These are phyloP conservation scores for Sugiyamaella valdiviana DNA, from an alignment of 805 yeast genomes.

Conservation along the genomic window DNA sequence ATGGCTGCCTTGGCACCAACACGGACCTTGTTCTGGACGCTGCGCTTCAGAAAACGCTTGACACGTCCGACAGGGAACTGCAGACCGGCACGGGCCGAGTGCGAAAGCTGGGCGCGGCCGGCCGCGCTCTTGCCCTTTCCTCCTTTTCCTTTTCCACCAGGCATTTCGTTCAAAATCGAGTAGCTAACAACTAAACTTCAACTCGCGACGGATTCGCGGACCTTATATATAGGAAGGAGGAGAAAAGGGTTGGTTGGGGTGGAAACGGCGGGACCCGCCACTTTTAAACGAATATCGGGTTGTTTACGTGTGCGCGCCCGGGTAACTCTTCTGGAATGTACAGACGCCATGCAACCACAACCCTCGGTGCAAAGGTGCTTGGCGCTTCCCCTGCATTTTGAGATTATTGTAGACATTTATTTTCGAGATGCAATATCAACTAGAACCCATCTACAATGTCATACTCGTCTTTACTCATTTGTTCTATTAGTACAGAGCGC, in stretches of 20 bases:
- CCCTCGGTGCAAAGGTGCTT: background rate
- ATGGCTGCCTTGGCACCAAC: conserved; percentile 90
- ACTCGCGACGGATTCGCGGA: conserved; percentile 10
- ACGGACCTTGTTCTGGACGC: conserved; percentile 76
- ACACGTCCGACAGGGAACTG: conserved; percentile 97
- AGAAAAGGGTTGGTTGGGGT: conserved; percentile 6
- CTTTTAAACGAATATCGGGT: conserved; percentile 2
- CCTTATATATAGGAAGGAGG: background rate
- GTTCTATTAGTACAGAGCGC: background rate
- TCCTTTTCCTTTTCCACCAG: conserved; percentile 88
- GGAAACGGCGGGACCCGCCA: conserved; percentile 4
- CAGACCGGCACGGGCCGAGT: conserved; percentile 90
- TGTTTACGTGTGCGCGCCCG: conserved; percentile 5
- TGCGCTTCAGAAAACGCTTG: conserved; percentile 88
- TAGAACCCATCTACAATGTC: background rate
- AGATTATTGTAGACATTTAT: too few relatives aligned
- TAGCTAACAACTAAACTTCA: conserved; percentile 37
- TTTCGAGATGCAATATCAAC: too few relatives aligned
- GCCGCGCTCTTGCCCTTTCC: conserved; percentile 95
- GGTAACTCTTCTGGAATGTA: background rate
- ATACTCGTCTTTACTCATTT: conserved; percentile 1
- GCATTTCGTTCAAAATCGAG: conserved; percentile 42
- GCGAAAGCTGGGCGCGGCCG: conserved; percentile 67
- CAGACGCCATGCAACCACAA: background rate
- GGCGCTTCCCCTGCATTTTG: background rate